phyloP scores from a whole-genome alignment of 441 rosid species.

The Croton laevigatus region DNA sequence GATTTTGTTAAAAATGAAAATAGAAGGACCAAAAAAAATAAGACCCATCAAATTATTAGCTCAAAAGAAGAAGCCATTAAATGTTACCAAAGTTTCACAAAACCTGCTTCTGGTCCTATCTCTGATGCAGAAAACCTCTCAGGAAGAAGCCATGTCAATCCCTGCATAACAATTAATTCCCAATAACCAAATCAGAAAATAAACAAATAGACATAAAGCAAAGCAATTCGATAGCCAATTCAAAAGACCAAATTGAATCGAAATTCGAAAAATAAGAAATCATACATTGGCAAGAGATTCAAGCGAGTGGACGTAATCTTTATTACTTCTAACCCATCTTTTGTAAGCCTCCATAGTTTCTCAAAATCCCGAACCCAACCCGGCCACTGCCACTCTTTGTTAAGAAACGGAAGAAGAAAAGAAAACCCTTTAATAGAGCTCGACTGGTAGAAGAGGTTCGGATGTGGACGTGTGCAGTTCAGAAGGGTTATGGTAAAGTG shows the following conservation, averaged over 20 bases:
- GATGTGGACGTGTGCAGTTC: neutral
- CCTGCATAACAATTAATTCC: conserved; percentile 44
- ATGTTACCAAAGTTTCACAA: conserved; percentile 89
- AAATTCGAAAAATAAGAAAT: neutral
- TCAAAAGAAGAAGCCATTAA: conserved; percentile 46
- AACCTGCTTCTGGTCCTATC: conserved; percentile 99
- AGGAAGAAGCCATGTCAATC: conserved; percentile 95
- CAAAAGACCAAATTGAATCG: conserved; percentile 6
- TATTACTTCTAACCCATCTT: conserved; percentile 85
- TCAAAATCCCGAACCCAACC: conserved; percentile 16
- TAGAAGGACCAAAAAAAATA: conserved; percentile 8
- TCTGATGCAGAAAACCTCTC: conserved; percentile 90
- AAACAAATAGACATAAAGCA: conserved; percentile 7
- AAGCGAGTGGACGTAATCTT: conserved; percentile 80
- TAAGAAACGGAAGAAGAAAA: neutral
- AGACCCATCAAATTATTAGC: conserved; percentile 23
- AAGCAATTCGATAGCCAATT: neutral
- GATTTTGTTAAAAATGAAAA: neutral
- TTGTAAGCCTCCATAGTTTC: conserved; percentile 79
- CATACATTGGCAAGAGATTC: conserved; percentile 93
- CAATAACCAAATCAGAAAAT: conserved; percentile 19
- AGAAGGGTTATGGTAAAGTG: neutral
- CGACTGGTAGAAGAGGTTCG: neutral
- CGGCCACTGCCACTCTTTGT: too few species aligned
- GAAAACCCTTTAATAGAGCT: neutral